These are phyloP conservation scores for Eimeria maxima DNA, from an alignment of 169 alveolate genomes.

Conservation along the genomic window DNA sequence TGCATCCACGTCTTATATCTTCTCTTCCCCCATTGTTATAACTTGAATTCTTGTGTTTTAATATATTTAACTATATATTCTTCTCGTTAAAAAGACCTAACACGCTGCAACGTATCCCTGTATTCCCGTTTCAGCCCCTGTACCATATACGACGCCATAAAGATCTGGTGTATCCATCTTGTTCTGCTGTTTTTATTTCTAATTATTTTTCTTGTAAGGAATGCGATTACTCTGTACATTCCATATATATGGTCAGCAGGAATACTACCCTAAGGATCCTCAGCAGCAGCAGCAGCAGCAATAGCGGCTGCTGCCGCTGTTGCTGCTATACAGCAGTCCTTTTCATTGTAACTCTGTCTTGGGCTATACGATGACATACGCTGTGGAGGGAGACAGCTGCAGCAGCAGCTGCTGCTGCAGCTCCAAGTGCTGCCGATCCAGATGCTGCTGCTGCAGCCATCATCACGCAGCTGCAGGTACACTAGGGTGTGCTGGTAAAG, in stretches of 20 bases:
- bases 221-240: background rate
- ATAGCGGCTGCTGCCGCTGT: background rate
- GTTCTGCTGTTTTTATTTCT: background rate
- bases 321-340: background rate
- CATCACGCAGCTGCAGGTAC: background rate
- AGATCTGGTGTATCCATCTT: too few species aligned
- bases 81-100: too few species aligned
- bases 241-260: background rate
- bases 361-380: background rate
- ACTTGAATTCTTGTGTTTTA: too few species aligned
- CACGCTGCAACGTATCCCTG: background rate
- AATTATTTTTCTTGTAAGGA: background rate
- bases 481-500: background rate
- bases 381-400: background rate
- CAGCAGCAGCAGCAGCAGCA: slow-evolving; percentile 16
- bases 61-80: too few species aligned
- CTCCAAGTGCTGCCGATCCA: background rate
- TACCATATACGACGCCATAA: background rate
- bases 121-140: background rate
- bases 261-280: background rate
- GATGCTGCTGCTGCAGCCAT: slow-evolving; percentile 14
- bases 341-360: background rate
- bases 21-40: background rate
- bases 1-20: too few species aligned
- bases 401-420: slow-evolving; percentile 11